A percentile compares a stretch with the other conserved stretches of the same genome.
These are phyloP conservation scores for Tricholoma sp. DNA, from an alignment of 768 basidiomycete genomes.

Conservation along the genomic window DNA sequence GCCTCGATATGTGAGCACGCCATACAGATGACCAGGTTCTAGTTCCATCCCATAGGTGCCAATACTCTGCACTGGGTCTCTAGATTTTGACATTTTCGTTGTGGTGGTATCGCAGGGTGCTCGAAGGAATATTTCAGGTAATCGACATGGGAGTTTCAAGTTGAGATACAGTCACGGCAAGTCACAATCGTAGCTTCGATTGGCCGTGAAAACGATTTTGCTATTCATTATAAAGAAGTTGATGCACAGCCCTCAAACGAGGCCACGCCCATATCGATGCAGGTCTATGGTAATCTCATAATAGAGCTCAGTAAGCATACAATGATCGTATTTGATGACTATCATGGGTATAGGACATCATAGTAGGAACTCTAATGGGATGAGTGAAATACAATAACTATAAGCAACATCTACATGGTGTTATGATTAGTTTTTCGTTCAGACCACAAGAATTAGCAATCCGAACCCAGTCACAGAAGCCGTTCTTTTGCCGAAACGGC, in stretches of 20 bases:
- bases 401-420: not conserved
- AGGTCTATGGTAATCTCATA: too few species aligned
- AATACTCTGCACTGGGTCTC: not conserved
- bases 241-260: not conserved
- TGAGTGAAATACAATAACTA: not conserved
- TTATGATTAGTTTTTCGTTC: not conserved
- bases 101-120: not conserved
- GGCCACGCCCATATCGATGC: too few species aligned
- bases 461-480: constrained; percentile 29
- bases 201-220: not conserved
- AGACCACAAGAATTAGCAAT: not conserved
- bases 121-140: not conserved
- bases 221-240: not conserved
- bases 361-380: not conserved
- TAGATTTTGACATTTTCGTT: not conserved
- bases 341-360: not conserved
- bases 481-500: constrained; percentile 64
- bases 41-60: constrained; percentile 21
- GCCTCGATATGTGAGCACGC: constrained; percentile 39
- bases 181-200: not conserved
- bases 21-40: constrained; percentile 37
- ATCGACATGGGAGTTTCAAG: not conserved
- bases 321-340: too few species aligned
- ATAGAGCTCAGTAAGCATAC: too few species aligned
- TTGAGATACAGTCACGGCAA: not conserved